Base-by-base conservation (phyloP, 1,284 basidiomycete genomes). In the Lignosus rhinocerotis region DNA sequence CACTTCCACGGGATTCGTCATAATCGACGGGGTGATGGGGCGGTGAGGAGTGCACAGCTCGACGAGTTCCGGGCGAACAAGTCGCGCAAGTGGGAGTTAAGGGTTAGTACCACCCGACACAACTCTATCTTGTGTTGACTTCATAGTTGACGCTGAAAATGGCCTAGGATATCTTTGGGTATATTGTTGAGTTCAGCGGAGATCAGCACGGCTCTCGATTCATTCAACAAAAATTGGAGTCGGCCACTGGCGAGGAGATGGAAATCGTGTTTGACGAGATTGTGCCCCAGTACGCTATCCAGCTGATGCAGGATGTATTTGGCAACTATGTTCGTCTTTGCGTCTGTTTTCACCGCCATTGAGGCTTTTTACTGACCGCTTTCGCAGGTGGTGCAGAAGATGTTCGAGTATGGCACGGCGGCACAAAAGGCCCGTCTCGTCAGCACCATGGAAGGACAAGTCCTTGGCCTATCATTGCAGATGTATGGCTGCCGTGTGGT, bases 401-500 rank as follows among this genome's bases (percentile, higher is more conserved):
- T 98, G 67, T 92, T 98, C 67, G 96, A 99, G 72, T 84, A 92
- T 69, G 95, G 96, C 25, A 90, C 87, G 16, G 82, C 85, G 59
- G 75, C 79, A 12, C 94, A 96, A 70, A 91, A 90, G 69, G 82
- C 83, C 1, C 75, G 84, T 9, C 78, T 98, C 45, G 87, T 87
- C 1, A 82, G 78, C 54, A 82, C 86, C 42, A 92, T 99, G 84
- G 87, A 94, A 69, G 87, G 87, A 0, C 87, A 92, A 67, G 81
- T 96, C 34, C 76, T 95, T 4, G 75, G 82, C 10, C 78, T 99
- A 46, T 92, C 94, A 2, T 78, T 93, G 57, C 93, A 98, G 70
- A 95, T 97, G 83, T 99, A 99, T 73, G 96, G 96, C 6, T 99
- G 96, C 72, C 85, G 92, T n/a, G 91, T 93, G 5, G 87, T 93